Conservation (phyloP, 192 early-diverging fungal species). For the Borealophlyctis nickersoniae region DNA sequence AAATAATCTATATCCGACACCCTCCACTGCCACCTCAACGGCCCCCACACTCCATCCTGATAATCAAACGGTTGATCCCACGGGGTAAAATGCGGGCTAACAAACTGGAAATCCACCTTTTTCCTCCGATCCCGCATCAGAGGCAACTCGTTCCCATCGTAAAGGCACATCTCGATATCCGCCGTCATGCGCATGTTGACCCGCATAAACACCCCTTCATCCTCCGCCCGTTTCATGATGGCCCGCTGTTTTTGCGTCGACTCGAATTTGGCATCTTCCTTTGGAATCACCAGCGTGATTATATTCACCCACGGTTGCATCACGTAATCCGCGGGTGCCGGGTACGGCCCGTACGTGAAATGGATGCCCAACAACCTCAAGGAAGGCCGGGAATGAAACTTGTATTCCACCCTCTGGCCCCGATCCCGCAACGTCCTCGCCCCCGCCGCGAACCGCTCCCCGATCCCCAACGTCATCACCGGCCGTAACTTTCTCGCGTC, state of each 20-base stretch:
- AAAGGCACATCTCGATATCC: constrained; percentile 29
- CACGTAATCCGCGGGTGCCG: constrained; percentile 36
- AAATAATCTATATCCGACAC: neutral
- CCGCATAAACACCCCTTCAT: constrained; percentile 37
- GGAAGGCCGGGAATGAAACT: no score
- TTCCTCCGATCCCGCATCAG: constrained; percentile 35
- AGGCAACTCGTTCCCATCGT: constrained; percentile 21
- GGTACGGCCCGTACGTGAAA: constrained; percentile 46
- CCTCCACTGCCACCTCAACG: constrained; percentile 40
- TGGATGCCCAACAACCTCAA: constrained; percentile 13
- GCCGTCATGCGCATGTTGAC: constrained; percentile 26
- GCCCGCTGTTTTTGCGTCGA: constrained; percentile 37
- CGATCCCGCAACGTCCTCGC: constrained; percentile 5
- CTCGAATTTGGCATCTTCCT: constrained; percentile 17
- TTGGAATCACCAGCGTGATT: constrained; percentile 37
- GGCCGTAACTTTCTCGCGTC: constrained; percentile 15
- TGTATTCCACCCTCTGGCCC: constrained; percentile 8
- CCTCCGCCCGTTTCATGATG: constrained; percentile 34
- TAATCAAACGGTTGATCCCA: constrained; percentile 46
- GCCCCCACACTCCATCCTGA: constrained; percentile 22
- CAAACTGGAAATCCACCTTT: constrained; percentile 38
- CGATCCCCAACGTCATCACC: constrained; percentile 23
- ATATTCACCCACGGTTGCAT: constrained; percentile 42
- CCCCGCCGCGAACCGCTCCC: constrained; percentile 25
- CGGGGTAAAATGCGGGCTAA: constrained; percentile 48